Evolutionary conservation across 1,139 yeast genomes (phyloP).

Genomic region (Pneumocystis carinii): DNA sequence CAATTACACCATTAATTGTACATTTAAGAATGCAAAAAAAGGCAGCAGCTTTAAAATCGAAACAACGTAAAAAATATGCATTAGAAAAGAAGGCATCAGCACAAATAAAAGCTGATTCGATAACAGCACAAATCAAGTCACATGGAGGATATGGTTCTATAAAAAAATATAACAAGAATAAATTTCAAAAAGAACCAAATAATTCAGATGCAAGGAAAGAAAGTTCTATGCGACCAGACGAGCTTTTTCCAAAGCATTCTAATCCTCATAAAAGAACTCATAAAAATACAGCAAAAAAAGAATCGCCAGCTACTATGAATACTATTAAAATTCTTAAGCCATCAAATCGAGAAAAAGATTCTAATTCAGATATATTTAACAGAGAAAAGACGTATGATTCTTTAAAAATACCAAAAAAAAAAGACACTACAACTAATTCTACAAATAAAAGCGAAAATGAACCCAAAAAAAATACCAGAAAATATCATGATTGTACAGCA

Average conservation of each 20-base stretch:
- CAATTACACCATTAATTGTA: constrained; percentile 13
- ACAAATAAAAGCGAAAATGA: not conserved
- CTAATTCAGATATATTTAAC: not conserved
- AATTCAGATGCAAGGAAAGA: not conserved
- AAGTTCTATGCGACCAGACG: not conserved
- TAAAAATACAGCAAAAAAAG: not conserved
- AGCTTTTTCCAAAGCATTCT: not conserved
- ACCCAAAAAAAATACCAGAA: not conserved
- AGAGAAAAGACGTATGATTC: not conserved
- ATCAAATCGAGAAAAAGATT: not conserved
- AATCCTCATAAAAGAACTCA: not conserved
- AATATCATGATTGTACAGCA: not conserved
- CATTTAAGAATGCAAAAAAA: constrained; percentile 10
- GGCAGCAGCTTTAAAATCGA: not conserved
- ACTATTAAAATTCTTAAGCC: not conserved
- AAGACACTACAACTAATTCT: not conserved
- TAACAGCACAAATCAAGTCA: not conserved
- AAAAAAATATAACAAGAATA: not conserved
- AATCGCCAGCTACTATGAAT: not conserved
- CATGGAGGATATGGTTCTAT: not conserved
- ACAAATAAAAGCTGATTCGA: not conserved
- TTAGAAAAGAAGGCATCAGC: not conserved
- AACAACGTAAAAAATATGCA: not conserved
- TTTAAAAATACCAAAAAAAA: not conserved
- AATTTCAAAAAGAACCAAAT: not conserved